Conservation (phyloP, 768 basidiomycete genomes). For the Neoboletus subvelutipes region DNA sequence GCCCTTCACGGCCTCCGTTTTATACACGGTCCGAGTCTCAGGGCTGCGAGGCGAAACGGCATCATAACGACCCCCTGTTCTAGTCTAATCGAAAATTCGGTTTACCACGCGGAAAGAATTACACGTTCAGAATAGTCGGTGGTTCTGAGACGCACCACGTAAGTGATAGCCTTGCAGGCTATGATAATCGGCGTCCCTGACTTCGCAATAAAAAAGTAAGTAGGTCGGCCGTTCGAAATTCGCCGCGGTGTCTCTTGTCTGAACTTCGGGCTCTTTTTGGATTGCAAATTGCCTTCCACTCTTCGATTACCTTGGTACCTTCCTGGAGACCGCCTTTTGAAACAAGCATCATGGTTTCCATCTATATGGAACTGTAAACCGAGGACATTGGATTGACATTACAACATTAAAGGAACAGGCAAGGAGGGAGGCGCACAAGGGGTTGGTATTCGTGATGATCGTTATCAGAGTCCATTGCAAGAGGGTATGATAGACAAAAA, state of each 20-base stretch:
- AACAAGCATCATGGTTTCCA: constrained; percentile 16
- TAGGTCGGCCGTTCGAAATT: constrained; percentile 13
- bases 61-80: constrained; percentile 13
- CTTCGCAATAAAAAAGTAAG: constrained; percentile 14
- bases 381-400: constrained; percentile 15
- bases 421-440: constrained; percentile 4
- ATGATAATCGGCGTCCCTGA: constrained; percentile 19
- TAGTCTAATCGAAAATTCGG: background rate
- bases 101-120: constrained; percentile 11
- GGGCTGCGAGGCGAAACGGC: constrained; percentile 5
- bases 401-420: constrained; percentile 13
- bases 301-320: constrained; percentile 21
- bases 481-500: constrained; percentile 10
- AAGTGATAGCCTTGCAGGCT: constrained; percentile 21
- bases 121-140: constrained; percentile 12
- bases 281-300: constrained; percentile 18
- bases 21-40: constrained; percentile 15
- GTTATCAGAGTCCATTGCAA: constrained; percentile 22
- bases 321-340: constrained; percentile 6
- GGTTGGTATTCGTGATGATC: constrained; percentile 14
- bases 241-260: constrained; percentile 30
- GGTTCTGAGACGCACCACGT: constrained; percentile 22
- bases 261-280: constrained; percentile 13
- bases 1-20: background rate
- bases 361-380: constrained; percentile 2